phyloP scores from a whole-genome alignment of 225 moss, liverwort and hornwort species.

The Thuidium tamariscinum region DNA sequence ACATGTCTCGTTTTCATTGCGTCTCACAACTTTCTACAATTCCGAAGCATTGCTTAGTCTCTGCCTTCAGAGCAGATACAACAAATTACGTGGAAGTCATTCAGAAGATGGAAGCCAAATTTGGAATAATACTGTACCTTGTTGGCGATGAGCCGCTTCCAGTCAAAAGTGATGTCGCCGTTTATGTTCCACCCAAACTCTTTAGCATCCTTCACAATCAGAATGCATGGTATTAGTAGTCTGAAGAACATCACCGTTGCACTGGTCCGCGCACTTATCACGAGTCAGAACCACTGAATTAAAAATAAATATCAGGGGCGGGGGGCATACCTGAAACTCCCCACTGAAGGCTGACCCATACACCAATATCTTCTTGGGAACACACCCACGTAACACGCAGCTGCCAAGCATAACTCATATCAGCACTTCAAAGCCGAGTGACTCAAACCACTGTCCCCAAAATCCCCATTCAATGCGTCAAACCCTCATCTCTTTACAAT shows the following conservation, averaged over 20 bases:
- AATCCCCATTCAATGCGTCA: background rate
- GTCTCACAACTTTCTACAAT: background rate
- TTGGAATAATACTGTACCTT: slow-evolving; percentile 27
- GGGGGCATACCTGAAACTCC: slow-evolving; percentile 39
- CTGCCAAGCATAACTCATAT: slow-evolving; percentile 7
- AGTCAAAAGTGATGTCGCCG: slow-evolving; percentile 73
- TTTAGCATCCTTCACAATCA: slow-evolving; percentile 42
- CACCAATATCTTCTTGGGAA: slow-evolving; percentile 87
- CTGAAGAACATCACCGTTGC: background rate
- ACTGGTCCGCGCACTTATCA: background rate
- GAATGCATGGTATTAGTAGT: background rate
- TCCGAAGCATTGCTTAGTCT: background rate
- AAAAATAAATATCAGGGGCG: background rate
- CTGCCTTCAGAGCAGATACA: background rate
- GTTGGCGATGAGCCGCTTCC: slow-evolving; percentile 66
- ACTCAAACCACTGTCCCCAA: background rate
- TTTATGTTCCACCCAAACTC: slow-evolving; percentile 83
- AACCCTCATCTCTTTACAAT: background rate
- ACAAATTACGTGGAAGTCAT: background rate
- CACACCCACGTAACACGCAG: slow-evolving; percentile 81
- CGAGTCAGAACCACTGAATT: background rate
- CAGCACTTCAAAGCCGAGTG: background rate
- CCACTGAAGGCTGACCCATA: slow-evolving; percentile 76
- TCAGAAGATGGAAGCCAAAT: background rate
- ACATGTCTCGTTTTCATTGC: background rate